Evolutionary conservation across 2,329 filamentous ascomycete genomes (phyloP), one percentile per base, ranked within the genome.

Genomic region (Botrytis pseudocinerea): DNA sequence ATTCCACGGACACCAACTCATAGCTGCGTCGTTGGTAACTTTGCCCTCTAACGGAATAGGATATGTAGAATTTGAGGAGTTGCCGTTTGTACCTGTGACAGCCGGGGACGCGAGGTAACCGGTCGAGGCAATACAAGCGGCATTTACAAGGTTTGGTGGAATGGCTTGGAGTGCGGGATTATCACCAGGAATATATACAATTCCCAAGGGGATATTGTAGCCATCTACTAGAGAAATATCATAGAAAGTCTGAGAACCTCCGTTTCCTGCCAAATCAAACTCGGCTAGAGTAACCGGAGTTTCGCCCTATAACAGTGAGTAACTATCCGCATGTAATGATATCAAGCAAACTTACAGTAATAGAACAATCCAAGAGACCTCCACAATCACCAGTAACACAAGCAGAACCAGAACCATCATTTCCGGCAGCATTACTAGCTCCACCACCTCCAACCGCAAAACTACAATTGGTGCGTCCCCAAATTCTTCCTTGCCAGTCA

Each of bases 151-250:
- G 78, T 94, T 94, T 14, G 92, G 91, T 20, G 92, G 91, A 73
- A 95, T 90, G 71, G 85, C 82, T 69, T 85, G 82, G 14, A 92
- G 86, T 1, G 85, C 86, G 12, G 87, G 86, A 77, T 92, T 90
- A 71, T 87, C 85, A 35, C 90, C 87, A 4, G 88, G 87, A 40
- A 89, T 84, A 77, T 90, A 88, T 71, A 86, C 85, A 79, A 89
- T 88, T 44, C 88, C 91, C 75, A 95, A 80, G 2, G 92, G 92
- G 1, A 95, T 82, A 80, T 95, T 95, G 86, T 95, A 95, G 66
- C 93, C 93, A 80, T 96, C 93, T 35, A 96, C 93, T 4, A 95
- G 85, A 59, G 92, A 94, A 75, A 96, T 93, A 81, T 96, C 93
- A 83, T 95, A 95, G 81, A 93, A 96, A 16, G 90, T 92, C 79